Evolutionary conservation across 306 rosid genomes (phyloP).

Genomic region (Vachellia collinsii): DNA sequence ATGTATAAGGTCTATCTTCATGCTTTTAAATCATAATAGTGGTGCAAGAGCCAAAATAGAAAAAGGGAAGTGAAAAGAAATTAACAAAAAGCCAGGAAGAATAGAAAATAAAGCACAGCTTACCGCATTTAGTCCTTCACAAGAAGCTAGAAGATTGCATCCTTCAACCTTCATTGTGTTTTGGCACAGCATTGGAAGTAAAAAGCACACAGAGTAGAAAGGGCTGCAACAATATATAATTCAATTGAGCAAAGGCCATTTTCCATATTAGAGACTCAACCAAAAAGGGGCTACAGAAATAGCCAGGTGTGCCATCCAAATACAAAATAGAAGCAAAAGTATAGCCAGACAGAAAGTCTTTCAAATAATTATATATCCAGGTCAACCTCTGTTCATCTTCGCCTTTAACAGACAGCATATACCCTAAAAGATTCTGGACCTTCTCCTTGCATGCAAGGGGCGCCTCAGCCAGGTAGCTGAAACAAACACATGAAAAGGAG

Average conservation of each 20-base stretch:
- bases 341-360: conserved; percentile 7
- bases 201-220: conserved; percentile 75
- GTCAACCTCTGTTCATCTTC: conserved; percentile 84
- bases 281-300: too few species aligned
- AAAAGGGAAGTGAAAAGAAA: background rate
- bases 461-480: conserved; percentile 96
- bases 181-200: conserved; percentile 91
- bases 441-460: conserved; percentile 82
- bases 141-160: conserved; percentile 67
- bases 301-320: background rate
- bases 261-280: conserved; percentile 3
- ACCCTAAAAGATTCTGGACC: conserved; percentile 73
- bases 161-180: conserved; percentile 78
- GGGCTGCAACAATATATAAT: conserved; percentile 64
- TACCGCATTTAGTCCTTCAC: conserved; percentile 76
- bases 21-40: conserved; percentile 12
- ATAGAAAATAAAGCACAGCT: conserved; percentile 42
- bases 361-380: conserved; percentile 30
- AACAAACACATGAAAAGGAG: conserved; percentile 35
- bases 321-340: background rate
- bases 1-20: conserved; percentile 6
- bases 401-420: conserved; percentile 81
- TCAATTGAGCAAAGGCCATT: conserved; percentile 34
- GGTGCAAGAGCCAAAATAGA: background rate
- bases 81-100: background rate